Conservation (phyloP, 1,284 basidiomycete species). For the Leccinum solheimii region DNA sequence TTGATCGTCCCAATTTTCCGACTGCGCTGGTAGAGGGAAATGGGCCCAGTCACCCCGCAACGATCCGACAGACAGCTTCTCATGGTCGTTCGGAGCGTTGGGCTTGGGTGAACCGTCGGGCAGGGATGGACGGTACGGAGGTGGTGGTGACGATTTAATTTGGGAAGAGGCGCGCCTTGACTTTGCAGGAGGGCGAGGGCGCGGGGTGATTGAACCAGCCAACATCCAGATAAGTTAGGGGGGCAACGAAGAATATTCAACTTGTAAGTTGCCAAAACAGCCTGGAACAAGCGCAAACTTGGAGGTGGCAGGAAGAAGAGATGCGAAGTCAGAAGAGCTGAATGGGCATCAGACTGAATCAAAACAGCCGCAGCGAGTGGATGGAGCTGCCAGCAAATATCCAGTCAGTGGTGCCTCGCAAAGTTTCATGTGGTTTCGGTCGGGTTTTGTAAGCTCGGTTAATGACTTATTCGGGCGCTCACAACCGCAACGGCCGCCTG, state of each 20-base stretch:
- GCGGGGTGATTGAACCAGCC: constrained; percentile 45
- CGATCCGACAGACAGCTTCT: constrained; percentile 12
- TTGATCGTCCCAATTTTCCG: constrained; percentile 55
- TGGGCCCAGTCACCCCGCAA: constrained; percentile 11
- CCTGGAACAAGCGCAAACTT: not conserved
- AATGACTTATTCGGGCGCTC: constrained; percentile 41
- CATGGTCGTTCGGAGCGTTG: constrained; percentile 7
- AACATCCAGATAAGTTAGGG: constrained; percentile 41
- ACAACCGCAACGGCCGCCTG: constrained; percentile 38
- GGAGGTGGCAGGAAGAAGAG: constrained; percentile 8
- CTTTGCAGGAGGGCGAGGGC: constrained; percentile 63
- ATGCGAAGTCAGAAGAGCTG: not conserved
- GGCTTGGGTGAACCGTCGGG: constrained; percentile 16
- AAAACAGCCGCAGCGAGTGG: not conserved
- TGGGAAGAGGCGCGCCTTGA: constrained; percentile 46
- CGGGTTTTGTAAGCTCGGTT: not conserved
- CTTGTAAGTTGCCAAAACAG: not conserved
- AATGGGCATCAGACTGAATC: constrained; percentile 27
- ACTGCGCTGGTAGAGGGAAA: constrained; percentile 22
- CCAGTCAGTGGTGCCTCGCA: not conserved
- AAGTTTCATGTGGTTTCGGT: constrained; percentile 16
- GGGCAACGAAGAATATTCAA: constrained; percentile 11
- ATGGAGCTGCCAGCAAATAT: not conserved
- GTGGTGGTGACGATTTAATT: constrained; percentile 49
- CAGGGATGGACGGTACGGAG: constrained; percentile 47